Percentiles rank a stretch among this genome's conserved stretches.
phyloP scores from a whole-genome alignment of 306 rosid species.

The Cucumis sativus region DNA sequence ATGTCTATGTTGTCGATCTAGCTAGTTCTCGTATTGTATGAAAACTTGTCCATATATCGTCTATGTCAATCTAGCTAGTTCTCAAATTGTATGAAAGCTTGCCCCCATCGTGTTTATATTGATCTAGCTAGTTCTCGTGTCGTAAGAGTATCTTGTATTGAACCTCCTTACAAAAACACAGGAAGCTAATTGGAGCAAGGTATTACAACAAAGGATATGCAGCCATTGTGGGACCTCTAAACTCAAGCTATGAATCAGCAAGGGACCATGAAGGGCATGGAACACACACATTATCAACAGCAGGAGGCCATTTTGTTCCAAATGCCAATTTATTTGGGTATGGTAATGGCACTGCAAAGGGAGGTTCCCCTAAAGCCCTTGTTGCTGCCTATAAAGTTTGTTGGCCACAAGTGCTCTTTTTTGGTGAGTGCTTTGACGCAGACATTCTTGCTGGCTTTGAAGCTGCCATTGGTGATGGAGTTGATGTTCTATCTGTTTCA shows the following conservation, averaged over 20 bases:
- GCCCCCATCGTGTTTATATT: neutral
- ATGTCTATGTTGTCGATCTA: too few species aligned
- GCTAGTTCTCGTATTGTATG: too few species aligned
- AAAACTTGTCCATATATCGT: too few species aligned
- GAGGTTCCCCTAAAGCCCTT: conserved; percentile 72
- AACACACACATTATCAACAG: conserved; percentile 71
- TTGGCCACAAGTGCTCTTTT: conserved; percentile 19
- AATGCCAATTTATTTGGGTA: conserved; percentile 28
- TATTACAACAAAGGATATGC: conserved; percentile 40
- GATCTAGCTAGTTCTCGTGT: neutral
- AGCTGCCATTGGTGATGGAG: conserved; percentile 56
- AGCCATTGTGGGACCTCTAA: neutral
- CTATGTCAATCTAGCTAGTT: too few species aligned
- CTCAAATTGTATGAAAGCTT: too few species aligned
- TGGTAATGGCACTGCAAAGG: conserved; percentile 64
- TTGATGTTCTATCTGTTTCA: conserved; percentile 42
- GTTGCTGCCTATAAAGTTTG: conserved; percentile 74
- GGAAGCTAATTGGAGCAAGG: conserved; percentile 81
- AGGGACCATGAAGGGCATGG: conserved; percentile 74
- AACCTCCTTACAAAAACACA: neutral
- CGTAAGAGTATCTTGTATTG: too few species aligned
- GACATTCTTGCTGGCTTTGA: conserved; percentile 54
- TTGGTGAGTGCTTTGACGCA: conserved; percentile 27
- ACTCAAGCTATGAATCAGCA: neutral
- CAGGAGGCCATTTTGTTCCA: conserved; percentile 45